A percentile compares a stretch with the other conserved stretches of the same genome.
phyloP scores from a whole-genome alignment of 805 yeast species.

The Maudiozyma serrabonitensis region DNA sequence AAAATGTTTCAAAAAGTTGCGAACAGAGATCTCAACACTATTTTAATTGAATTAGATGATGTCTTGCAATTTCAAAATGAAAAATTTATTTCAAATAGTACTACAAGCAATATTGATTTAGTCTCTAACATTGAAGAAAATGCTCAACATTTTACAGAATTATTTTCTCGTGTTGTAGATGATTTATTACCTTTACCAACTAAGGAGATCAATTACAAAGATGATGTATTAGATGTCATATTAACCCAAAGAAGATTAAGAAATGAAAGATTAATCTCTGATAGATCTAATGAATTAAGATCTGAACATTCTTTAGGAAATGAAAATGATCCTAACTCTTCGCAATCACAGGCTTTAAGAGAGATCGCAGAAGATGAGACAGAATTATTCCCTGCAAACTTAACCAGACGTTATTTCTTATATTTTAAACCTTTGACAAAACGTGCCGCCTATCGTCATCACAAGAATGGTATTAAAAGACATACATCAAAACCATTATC shows the following conservation, averaged over 20 bases:
- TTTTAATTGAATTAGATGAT: conserved; percentile 78
- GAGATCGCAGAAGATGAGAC: conserved; percentile 31
- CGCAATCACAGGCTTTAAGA: conserved; percentile 25
- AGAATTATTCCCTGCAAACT: conserved; percentile 70
- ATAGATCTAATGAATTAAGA: conserved; percentile 51
- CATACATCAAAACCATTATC: conserved; percentile 51
- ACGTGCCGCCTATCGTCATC: conserved; percentile 24
- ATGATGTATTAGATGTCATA: conserved; percentile 88
- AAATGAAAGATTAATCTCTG: conserved; percentile 63
- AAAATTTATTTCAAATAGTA: conserved; percentile 22
- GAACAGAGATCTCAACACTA: conserved; percentile 64
- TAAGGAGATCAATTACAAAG: conserved; percentile 64
- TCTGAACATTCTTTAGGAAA: conserved; percentile 29
- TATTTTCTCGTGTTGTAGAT: conserved; percentile 69
- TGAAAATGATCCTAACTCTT: conserved; percentile 16
- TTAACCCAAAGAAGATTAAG: conserved; percentile 81
- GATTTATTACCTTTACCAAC: conserved; percentile 79
- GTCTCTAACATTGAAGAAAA: conserved; percentile 46
- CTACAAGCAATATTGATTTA: conserved; percentile 17
- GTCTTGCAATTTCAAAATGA: conserved; percentile 56
- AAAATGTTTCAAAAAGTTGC: conserved; percentile 66
- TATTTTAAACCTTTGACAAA: conserved; percentile 75
- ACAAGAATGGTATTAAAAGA: conserved; percentile 6
- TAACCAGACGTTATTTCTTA: conserved; percentile 77
- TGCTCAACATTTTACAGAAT: conserved; percentile 68